A percentile compares a stretch with the other conserved stretches of the same genome.
Conservation (phyloP, 495 filamentous ascomycete species). For the Podospora comata region DNA sequence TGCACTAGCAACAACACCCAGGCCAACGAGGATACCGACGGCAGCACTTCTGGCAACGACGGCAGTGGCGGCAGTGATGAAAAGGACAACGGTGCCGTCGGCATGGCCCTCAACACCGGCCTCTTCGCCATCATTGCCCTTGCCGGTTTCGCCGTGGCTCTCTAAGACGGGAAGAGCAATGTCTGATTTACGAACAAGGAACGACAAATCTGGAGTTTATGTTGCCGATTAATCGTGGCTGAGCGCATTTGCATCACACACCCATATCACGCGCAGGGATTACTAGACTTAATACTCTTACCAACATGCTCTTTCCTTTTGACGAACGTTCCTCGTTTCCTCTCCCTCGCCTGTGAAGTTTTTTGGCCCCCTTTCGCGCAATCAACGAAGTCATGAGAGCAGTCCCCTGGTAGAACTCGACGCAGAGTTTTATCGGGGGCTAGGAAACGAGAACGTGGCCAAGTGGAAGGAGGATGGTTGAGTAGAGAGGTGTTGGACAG, state of each 20-base stretch:
- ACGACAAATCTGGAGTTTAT: conserved; percentile 23
- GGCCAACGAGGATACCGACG: conserved; percentile 42
- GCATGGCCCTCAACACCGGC: conserved; percentile 35
- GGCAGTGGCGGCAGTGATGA: conserved; percentile 18
- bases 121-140: conserved; percentile 40
- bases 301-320: conserved; percentile 21
- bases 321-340: background rate
- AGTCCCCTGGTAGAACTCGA: background rate
- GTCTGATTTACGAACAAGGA: conserved; percentile 6
- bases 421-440: background rate
- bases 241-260: conserved; percentile 22
- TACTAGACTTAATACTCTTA: conserved; percentile 38
- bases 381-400: background rate
- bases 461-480: background rate
- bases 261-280: conserved; percentile 29
- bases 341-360: background rate
- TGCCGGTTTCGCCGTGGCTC: conserved; percentile 36
- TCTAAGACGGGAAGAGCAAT: conserved; percentile 22
- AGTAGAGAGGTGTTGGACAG: conserved; percentile 19
- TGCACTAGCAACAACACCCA: conserved; percentile 51
- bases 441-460: background rate
- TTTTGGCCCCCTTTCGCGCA: background rate
- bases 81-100: conserved; percentile 34
- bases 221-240: conserved; percentile 18
- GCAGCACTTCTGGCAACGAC: conserved; percentile 24